phyloP scores from a whole-genome alignment of 495 filamentous ascomycete species.

The Pseudotulostoma volvatum region DNA sequence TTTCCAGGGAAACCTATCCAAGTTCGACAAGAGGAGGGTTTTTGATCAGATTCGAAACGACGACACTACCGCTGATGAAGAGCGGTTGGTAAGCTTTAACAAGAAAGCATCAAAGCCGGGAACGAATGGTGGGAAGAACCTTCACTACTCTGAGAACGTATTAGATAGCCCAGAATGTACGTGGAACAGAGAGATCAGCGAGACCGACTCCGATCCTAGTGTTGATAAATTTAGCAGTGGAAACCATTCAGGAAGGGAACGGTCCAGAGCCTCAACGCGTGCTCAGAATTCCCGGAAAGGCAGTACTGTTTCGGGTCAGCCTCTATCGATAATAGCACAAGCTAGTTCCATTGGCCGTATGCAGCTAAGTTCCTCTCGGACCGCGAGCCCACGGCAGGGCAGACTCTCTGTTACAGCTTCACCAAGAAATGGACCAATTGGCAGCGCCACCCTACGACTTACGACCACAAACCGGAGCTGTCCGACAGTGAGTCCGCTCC shows the following conservation, averaged over 20 bases:
- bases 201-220: conserved; percentile 39
- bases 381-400: conserved; percentile 26
- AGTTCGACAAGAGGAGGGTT: conserved; percentile 81
- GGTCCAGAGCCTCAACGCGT: conserved; percentile 30
- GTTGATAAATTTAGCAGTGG: conserved; percentile 39
- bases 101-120: conserved; percentile 54
- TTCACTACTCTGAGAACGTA: conserved; percentile 85
- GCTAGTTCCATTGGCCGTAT: conserved; percentile 20
- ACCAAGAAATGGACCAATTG: conserved; percentile 17
- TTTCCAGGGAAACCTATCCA: conserved; percentile 70
- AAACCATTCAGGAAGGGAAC: conserved; percentile 35
- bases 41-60: conserved; percentile 81
- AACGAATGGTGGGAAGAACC: conserved; percentile 72
- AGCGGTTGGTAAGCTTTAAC: conserved; percentile 80
- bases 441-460: conserved; percentile 26
- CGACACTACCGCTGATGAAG: conserved; percentile 75
- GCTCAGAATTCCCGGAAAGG: conserved; percentile 47
- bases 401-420: conserved; percentile 22
- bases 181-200: conserved; percentile 59
- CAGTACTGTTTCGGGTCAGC: conserved; percentile 30
- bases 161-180: conserved; percentile 43
- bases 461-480: conserved; percentile 52
- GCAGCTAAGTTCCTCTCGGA: conserved; percentile 25
- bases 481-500: conserved; percentile 65
- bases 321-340: conserved; percentile 16